Evolutionary conservation across 345 rosid genomes (phyloP), one percentile per base, ranked within the genome.

Genomic region (Citrus australasica): DNA sequence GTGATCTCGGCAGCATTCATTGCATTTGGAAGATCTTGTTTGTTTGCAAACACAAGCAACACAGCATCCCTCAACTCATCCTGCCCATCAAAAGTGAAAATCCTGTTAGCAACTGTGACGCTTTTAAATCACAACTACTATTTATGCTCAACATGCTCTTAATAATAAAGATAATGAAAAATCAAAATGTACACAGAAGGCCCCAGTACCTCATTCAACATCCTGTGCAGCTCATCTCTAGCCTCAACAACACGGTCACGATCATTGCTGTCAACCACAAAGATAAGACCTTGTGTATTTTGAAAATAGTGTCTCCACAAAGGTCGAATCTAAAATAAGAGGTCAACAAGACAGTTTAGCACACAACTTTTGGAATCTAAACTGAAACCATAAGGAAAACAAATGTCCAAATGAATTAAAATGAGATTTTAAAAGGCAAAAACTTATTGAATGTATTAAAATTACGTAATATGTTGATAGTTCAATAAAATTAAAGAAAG

Each of bases 11-110:
- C 79, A 56, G 79, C 79, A 55, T 85, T 85, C 88, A 85, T 85
- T 73, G 88, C 88, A 76, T 85, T 85, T 46, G 88, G 88, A 85
- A 85, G 88, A 79, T 85, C 88, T 76, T 85, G 86, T 67, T 85
- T 85, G 84, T 85, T 85, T 3, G 88, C 88, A 71, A 85, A 82
- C 37, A 85, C 87, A 40, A 85, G 83, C 78, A 85, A 76, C 60
- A 85, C 87, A 67, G 88, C 88, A 40, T 85, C 88, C 70, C 88
- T 85, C 67, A 85, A 74, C 75, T 85, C 88, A 80, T 85, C 88
- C 88, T 85, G 76, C 55, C 40, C 35, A 33, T 17, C 22, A 46
- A 60, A 77, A 27, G 22, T 19, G 21, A 59, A 59, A 11, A 40
- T 11, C 11, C 17, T 17, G 22, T 27, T 33, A 67, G 56, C 28